Base-by-base conservation (phyloP, 768 basidiomycete genomes). In the Hygrocybe coccinea region DNA sequence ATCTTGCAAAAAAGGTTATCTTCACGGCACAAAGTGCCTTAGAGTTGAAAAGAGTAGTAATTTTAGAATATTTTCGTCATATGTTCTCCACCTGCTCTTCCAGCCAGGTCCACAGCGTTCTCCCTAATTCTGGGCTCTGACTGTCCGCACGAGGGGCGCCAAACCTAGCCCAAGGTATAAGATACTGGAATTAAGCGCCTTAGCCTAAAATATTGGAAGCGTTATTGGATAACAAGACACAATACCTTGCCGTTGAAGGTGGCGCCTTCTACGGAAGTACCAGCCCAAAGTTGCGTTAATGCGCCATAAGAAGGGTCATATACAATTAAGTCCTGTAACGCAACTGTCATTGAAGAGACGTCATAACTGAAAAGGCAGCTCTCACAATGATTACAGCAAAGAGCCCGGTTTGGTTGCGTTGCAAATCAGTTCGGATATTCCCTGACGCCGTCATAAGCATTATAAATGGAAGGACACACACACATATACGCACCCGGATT, bases 251-350 rank as follows among this genome's bases (percentile, higher is more conserved):
- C 80, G 37, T 74, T 76, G 22, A 81, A 58, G 1, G 59, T 55
- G 3, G 62, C 69, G 4, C 72, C 79, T 24, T 73, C 75, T 0
- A 70, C 63, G 0, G 71, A 63, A 1, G 80, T 82, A 3, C 76
- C 81, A 9, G 78, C 81, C 56, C 72, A 82, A 0, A 82, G 62
- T 51, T 75, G 78, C 1, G 79, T 81, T 15, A 81, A 60, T 0
- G 78, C 78, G 14, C 81, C 80, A 21, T 69, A 67, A 1, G 68
- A 52, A 0, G 69, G 64, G 14, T 73, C 69, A 37, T 68, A 68
- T 1, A 74, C 35, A 1, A 67, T 33, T 12, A 54, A 46, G 21
- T 54, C 56, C 71, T 71, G 55, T 25, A 45, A 24, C 44, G 43
- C 15, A 35, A 22, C 36, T 22, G 24, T 35, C 47, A 22, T 39